A percentile compares a stretch with the other conserved stretches of the same genome.
Conservation (phyloP, 768 basidiomycete genomes). For the Psilocybe sp. region DNA sequence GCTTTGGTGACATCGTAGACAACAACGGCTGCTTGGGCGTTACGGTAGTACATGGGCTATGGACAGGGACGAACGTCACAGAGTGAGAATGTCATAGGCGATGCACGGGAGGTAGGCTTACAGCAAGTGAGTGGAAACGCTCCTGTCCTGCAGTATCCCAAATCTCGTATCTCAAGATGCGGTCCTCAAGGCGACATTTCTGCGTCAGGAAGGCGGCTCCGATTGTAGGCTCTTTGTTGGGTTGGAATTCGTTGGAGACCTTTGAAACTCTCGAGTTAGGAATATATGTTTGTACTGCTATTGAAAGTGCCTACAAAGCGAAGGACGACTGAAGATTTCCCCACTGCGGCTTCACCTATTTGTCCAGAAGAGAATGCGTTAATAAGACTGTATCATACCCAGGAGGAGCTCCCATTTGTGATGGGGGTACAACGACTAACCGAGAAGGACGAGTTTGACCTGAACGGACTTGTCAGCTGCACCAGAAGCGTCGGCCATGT, state of each 20-base stretch:
- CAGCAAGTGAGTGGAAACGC: conserved; percentile 95
- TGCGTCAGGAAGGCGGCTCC: conserved; percentile 95
- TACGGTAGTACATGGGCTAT: conserved; percentile 98
- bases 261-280: conserved; percentile 26
- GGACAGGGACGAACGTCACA: conserved; percentile 3
- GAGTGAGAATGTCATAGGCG: conserved; percentile 12
- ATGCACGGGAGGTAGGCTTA: conserved; percentile 35
- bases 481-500: conserved; percentile 77
- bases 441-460: conserved; percentile 95
- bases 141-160: conserved; percentile 97
- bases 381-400: conserved; percentile 1
- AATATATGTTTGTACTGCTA: not conserved
- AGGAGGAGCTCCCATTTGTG: not conserved
- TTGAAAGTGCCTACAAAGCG: conserved; percentile 70
- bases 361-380: conserved; percentile 5
- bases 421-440: conserved; percentile 36
- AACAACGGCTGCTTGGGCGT: conserved; percentile 96
- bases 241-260: conserved; percentile 97
- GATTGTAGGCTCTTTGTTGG: conserved; percentile 98
- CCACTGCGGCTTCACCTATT: conserved; percentile 95
- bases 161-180: conserved; percentile 90
- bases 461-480: conserved; percentile 88
- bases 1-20: conserved; percentile 98
- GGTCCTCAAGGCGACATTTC: conserved; percentile 94
- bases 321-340: conserved; percentile 97